Conservation (phyloP, 2,329 filamentous ascomycete species). For the Alternaria sp. region DNA sequence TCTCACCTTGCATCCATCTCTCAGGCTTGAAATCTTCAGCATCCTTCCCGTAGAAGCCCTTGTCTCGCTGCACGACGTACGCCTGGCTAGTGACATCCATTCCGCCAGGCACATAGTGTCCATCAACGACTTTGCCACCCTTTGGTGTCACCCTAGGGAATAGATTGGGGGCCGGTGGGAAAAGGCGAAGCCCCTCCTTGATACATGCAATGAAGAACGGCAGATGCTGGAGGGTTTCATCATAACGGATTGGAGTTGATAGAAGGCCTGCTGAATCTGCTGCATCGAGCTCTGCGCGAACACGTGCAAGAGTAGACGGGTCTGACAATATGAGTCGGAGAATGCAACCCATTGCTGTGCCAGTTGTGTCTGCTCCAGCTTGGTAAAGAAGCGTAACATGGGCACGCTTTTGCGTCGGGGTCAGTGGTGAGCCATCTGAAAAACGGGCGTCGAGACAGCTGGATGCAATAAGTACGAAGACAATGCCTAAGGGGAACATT, state of each 20-base stretch:
- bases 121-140: slow-evolving; percentile 47
- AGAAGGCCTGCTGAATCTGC: slow-evolving; percentile 28
- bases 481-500: neutral
- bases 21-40: slow-evolving; percentile 51
- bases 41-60: slow-evolving; percentile 50
- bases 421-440: slow-evolving; percentile 38
- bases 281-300: slow-evolving; percentile 28
- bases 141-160: slow-evolving; percentile 53
- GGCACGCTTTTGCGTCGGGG: slow-evolving; percentile 39
- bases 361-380: slow-evolving; percentile 47
- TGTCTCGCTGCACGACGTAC: slow-evolving; percentile 56
- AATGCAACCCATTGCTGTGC: slow-evolving; percentile 42
- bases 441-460: slow-evolving; percentile 45
- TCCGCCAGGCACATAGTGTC: slow-evolving; percentile 49
- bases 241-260: slow-evolving; percentile 33
- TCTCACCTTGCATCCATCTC: slow-evolving; percentile 47
- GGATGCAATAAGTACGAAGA: neutral
- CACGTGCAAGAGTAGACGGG: slow-evolving; percentile 20
- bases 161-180: slow-evolving; percentile 59
- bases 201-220: slow-evolving; percentile 60
- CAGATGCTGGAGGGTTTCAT: slow-evolving; percentile 40
- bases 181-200: slow-evolving; percentile 58
- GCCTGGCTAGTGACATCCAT: slow-evolving; percentile 57
- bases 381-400: slow-evolving; percentile 49
- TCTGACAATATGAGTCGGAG: slow-evolving; percentile 35